Percentiles rank a stretch among this genome's conserved stretches.
These are phyloP conservation scores for Microcera coccophila DNA, from an alignment of 2,329 filamentous ascomycete species.

Conservation along the genomic window DNA sequence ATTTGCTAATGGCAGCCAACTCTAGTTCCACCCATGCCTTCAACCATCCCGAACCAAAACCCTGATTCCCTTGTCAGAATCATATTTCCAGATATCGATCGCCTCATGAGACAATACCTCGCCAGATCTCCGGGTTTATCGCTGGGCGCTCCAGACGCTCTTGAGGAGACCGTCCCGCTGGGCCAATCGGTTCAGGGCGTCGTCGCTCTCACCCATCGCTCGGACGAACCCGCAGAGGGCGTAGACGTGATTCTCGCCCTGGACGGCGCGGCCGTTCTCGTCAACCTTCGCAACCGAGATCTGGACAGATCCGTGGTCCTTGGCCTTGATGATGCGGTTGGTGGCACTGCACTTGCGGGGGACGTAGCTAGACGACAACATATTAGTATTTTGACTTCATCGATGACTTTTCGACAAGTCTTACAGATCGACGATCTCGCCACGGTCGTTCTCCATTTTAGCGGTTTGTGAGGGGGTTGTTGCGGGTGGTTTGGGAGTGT, in stretches of 20 bases:
- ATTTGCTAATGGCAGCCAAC: conserved; percentile 44
- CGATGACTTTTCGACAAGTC: conserved; percentile 34
- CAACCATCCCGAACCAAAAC: conserved; percentile 36
- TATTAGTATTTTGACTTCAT: conserved; percentile 27
- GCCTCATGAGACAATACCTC: conserved; percentile 23
- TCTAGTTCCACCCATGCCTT: conserved; percentile 41
- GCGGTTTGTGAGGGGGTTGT: conserved; percentile 33
- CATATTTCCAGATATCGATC: conserved; percentile 22
- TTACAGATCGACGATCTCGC: conserved; percentile 99
- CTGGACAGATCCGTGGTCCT: conserved; percentile 98
- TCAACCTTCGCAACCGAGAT: conserved; percentile 97
- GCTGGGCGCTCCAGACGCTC: conserved; percentile 84
- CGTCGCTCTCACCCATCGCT: conserved; percentile 96
- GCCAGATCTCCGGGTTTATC: conserved; percentile 43
- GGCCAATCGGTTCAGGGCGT: conserved; percentile 89
- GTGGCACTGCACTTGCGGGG: conserved; percentile 98
- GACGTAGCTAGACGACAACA: conserved; percentile 67
- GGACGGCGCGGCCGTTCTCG: conserved; percentile 91
- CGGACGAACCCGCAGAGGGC: conserved; percentile 97
- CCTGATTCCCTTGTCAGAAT: conserved; percentile 28
- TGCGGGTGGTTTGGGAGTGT: conserved; percentile 29
- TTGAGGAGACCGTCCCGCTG: conserved; percentile 97
- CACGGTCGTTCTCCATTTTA: conserved; percentile 99
- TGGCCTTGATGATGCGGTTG: conserved; percentile 99
- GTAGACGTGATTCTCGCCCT: conserved; percentile 96